These are phyloP conservation scores for Castanospermum australe DNA, from an alignment of 306 rosid genomes.

Conservation along the genomic window DNA sequence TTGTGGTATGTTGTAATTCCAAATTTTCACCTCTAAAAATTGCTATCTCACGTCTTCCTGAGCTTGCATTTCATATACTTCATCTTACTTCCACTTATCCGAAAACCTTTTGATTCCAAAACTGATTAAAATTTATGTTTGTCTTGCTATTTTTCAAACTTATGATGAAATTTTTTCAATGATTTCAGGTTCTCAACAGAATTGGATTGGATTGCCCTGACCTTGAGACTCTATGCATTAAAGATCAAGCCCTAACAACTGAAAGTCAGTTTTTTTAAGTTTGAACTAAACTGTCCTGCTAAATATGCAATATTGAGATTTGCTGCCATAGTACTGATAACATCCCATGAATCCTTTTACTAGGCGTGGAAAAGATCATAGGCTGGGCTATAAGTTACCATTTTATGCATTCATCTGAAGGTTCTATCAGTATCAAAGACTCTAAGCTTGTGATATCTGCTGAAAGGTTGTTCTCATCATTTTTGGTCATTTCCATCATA, in stretches of 20 bases:
- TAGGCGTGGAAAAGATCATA: conserved; percentile 84
- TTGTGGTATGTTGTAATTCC: no score
- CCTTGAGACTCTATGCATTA: conserved; percentile 68
- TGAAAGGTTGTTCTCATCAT: conserved; percentile 60
- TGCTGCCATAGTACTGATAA: conserved; percentile 11
- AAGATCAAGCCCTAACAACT: conserved; percentile 72
- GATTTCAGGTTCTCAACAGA: conserved; percentile 76
- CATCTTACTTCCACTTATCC: no score
- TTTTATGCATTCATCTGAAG: conserved; percentile 68
- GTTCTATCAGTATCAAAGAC: conserved; percentile 56
- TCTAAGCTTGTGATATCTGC: conserved; percentile 68
- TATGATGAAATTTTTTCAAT: conserved; percentile 25
- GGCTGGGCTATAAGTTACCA: conserved; percentile 97
- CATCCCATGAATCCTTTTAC: not conserved
- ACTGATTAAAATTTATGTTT: not conserved
- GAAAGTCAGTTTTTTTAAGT: conserved; percentile 56
- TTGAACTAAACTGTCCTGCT: not conserved
- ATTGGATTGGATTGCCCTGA: conserved; percentile 81
- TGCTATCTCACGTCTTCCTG: no score
- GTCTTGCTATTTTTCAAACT: conserved; percentile 9
- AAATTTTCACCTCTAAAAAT: no score
- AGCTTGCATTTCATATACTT: no score
- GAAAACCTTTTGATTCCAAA: no score
- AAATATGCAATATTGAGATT: not conserved
- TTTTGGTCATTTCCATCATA: conserved; percentile 5